phyloP scores from a whole-genome alignment of 2,329 filamentous ascomycete species.

The Elsinoe arachidis region DNA sequence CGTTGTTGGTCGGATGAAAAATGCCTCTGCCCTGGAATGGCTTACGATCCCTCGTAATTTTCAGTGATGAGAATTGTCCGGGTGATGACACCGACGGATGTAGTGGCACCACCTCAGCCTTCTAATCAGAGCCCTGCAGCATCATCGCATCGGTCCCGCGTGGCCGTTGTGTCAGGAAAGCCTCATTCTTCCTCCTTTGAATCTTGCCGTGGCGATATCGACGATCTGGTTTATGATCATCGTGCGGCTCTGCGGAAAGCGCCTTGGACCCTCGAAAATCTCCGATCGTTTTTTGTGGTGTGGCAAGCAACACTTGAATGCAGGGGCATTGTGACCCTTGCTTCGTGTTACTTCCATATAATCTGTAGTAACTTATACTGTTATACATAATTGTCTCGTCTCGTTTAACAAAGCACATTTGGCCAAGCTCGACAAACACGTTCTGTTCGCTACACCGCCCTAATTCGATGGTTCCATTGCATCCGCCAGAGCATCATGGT shows the following conservation, averaged over 20 bases:
- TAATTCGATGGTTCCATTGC: too few species aligned
- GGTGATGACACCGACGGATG: neutral
- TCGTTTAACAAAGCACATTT: too few species aligned
- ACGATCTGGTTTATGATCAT: slow-evolving; percentile 6
- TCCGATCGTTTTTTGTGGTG: neutral
- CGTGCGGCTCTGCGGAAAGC: slow-evolving; percentile 8
- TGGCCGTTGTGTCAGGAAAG: neutral
- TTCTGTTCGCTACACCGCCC: too few species aligned
- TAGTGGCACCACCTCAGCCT: neutral
- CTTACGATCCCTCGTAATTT: neutral
- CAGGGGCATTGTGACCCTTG: neutral
- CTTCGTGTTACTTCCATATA: neutral
- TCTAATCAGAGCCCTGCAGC: slow-evolving; percentile 3
- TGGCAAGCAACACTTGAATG: neutral
- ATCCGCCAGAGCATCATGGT: too few species aligned
- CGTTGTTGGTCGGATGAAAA: neutral
- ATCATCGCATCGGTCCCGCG: neutral
- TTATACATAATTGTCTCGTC: too few species aligned
- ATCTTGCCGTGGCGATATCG: neutral
- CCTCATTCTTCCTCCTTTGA: neutral
- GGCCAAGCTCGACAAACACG: too few species aligned
- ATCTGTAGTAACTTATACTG: neutral
- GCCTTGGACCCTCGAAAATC: neutral
- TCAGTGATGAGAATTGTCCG: neutral
- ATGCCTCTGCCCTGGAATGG: neutral